Evolutionary conservation across 192 early-diverging fungal genomes (phyloP).

Genomic region (Linnemannia schmuckeri): DNA sequence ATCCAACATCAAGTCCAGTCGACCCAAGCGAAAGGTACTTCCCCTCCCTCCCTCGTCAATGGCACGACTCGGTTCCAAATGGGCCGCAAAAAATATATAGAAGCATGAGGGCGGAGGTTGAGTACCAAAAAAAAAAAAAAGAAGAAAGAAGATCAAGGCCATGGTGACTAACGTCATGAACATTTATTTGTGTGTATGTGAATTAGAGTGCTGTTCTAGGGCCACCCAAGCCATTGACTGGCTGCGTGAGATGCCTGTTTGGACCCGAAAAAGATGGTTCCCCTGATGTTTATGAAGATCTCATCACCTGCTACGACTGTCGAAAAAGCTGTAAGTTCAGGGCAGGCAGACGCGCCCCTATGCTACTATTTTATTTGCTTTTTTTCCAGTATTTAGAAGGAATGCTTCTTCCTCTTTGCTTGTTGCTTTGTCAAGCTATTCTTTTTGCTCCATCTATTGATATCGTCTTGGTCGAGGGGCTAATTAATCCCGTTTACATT

Average conservation of each 20-base stretch:
- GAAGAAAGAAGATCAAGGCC: not conserved
- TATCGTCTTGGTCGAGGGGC: not conserved
- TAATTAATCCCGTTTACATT: not conserved
- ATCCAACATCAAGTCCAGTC: slow-evolving; percentile 27
- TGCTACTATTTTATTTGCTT: not conserved
- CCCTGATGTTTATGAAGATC: slow-evolving; percentile 53
- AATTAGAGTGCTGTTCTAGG: slow-evolving; percentile 21
- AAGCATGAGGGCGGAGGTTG: not conserved
- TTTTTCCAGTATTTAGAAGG: not conserved
- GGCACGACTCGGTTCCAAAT: not conserved
- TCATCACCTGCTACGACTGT: slow-evolving; percentile 64
- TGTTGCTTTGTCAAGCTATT: not conserved
- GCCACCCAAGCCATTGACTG: slow-evolving; percentile 29
- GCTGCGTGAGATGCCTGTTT: slow-evolving; percentile 50
- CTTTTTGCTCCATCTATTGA: not conserved
- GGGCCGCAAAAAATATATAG: not conserved
- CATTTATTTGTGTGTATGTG: not conserved
- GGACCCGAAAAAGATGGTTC: slow-evolving; percentile 57
- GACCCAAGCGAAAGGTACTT: slow-evolving; percentile 52
- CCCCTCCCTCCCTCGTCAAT: not conserved
- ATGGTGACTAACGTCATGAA: not conserved
- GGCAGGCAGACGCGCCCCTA: slow-evolving; percentile 6
- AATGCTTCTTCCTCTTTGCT: not conserved
- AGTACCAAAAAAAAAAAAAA: not conserved
- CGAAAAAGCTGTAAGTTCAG: slow-evolving; percentile 60